These are phyloP conservation scores for Fraxinus angustifolia DNA, from an alignment of 305 asterid genomes.

Conservation along the genomic window DNA sequence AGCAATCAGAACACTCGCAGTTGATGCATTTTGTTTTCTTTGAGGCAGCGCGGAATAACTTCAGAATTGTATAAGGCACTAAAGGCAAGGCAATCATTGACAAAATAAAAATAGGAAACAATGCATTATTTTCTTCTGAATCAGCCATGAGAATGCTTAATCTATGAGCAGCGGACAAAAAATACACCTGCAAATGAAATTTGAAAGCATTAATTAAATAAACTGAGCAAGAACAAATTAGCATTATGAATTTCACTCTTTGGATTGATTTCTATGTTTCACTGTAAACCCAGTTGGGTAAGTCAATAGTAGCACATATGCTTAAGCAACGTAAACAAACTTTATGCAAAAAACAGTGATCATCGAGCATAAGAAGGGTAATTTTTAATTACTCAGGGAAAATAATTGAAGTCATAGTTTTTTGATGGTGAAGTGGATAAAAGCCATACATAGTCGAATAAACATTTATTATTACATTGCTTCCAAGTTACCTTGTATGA, in stretches of 20 bases:
- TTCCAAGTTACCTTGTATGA: neutral
- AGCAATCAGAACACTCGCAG: slow-evolving; percentile 76
- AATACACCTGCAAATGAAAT: slow-evolving; percentile 40
- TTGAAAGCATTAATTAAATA: slow-evolving; percentile 4
- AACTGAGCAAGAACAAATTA: slow-evolving; percentile 9
- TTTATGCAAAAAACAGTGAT: neutral
- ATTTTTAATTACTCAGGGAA: neutral
- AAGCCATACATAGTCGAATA: neutral
- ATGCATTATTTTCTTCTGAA: slow-evolving; percentile 69
- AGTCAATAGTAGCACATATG: neutral
- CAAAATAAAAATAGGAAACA: slow-evolving; percentile 82
- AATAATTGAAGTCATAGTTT: neutral
- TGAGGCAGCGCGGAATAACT: slow-evolving; percentile 59
- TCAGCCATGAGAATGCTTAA: slow-evolving; percentile 57
- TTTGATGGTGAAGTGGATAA: neutral
- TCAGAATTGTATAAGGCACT: slow-evolving; percentile 73
- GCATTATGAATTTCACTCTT: neutral
- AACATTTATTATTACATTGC: neutral
- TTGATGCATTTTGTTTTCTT: slow-evolving; percentile 61
- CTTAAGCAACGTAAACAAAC: slow-evolving; percentile 1
- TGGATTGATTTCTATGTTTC: neutral
- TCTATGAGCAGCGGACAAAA: slow-evolving; percentile 24
- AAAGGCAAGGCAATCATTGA: slow-evolving; percentile 77
- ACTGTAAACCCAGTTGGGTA: neutral
- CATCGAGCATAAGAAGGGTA: neutral